A percentile compares a stretch with the other conserved stretches of the same genome.
Conservation (phyloP, 1,139 yeast genomes). For the Candida neerlandica region DNA sequence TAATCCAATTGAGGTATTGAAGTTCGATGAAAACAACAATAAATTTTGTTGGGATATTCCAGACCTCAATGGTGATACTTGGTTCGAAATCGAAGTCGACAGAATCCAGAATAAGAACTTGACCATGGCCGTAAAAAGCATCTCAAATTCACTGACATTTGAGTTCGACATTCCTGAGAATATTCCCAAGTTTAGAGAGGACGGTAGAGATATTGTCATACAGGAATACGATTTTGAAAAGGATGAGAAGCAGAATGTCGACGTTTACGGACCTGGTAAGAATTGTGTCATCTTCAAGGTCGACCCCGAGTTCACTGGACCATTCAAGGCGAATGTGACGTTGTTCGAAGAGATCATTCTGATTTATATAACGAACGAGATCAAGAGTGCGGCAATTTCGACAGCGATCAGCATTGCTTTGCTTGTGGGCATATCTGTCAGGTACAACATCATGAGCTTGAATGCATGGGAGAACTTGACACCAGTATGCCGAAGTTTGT, state of each 20-base stretch:
- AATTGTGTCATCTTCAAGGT: slow-evolving; percentile 1
- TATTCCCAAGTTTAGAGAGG: too few relatives aligned
- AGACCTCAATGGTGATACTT: too few relatives aligned
- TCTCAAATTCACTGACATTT: too few relatives aligned
- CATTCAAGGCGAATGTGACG: neutral
- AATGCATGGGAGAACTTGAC: neutral
- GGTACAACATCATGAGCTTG: neutral
- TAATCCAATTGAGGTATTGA: too few relatives aligned
- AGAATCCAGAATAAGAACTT: too few relatives aligned
- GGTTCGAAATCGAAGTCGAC: too few relatives aligned
- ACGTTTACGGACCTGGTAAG: neutral
- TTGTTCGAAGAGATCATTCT: slow-evolving; percentile 4
- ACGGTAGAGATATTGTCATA: too few relatives aligned
- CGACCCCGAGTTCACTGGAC: slow-evolving; percentile 1
- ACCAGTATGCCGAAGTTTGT: neutral
- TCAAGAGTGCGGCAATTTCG: neutral
- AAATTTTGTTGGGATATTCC: too few relatives aligned
- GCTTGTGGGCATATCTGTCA: neutral
- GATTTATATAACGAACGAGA: neutral
- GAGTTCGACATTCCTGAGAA: too few relatives aligned
- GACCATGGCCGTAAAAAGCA: too few relatives aligned
- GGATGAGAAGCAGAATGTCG: neutral
- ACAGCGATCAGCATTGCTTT: neutral
- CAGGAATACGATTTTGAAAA: neutral
- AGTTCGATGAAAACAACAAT: too few relatives aligned